Conservation (phyloP, 371 early-diverging fungal genomes). For the Rhizopus microsporus region DNA sequence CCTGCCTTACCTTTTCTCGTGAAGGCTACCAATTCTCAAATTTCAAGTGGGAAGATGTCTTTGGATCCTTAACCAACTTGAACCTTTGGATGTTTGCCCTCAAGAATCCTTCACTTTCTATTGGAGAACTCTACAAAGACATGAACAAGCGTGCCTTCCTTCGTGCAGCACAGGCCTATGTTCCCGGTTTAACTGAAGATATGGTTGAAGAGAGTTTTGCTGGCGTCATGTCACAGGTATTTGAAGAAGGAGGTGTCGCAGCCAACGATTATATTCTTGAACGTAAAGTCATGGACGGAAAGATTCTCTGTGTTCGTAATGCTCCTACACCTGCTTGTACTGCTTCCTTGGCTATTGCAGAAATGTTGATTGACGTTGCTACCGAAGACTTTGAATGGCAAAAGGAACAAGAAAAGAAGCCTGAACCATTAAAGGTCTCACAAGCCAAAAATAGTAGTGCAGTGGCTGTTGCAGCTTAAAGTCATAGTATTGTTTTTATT, state of each 20-base stretch:
- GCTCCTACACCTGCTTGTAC: conserved; percentile 53
- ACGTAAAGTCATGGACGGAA: conserved; percentile 47
- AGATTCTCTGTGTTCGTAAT: conserved; percentile 45
- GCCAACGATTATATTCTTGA: conserved; percentile 50
- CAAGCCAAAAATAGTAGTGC: conserved; percentile 4
- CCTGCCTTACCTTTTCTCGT: conserved; percentile 50
- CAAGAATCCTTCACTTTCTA: conserved; percentile 41
- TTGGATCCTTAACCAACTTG: conserved; percentile 34
- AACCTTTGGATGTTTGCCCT: conserved; percentile 42
- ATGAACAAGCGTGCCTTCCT: conserved; percentile 47
- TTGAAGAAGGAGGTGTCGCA: conserved; percentile 47
- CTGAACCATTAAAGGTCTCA: background rate
- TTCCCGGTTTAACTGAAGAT: conserved; percentile 39
- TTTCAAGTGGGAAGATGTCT: conserved; percentile 36
- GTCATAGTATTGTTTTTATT: background rate
- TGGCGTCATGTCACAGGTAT: conserved; percentile 53
- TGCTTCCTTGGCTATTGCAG: conserved; percentile 47
- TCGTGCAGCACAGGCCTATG: conserved; percentile 36
- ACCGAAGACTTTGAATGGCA: conserved; percentile 44
- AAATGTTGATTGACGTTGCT: conserved; percentile 44
- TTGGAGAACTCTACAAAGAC: conserved; percentile 51
- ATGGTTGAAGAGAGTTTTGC: conserved; percentile 54
- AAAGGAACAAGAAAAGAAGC: conserved; percentile 12
- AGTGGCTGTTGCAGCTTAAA: conserved; percentile 23
- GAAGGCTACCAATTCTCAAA: conserved; percentile 48